Evolutionary conservation across 2,329 filamentous ascomycete species (phyloP), one percentile per base, ranked within the genome.

Genomic region (Aspergillus awamori): DNA sequence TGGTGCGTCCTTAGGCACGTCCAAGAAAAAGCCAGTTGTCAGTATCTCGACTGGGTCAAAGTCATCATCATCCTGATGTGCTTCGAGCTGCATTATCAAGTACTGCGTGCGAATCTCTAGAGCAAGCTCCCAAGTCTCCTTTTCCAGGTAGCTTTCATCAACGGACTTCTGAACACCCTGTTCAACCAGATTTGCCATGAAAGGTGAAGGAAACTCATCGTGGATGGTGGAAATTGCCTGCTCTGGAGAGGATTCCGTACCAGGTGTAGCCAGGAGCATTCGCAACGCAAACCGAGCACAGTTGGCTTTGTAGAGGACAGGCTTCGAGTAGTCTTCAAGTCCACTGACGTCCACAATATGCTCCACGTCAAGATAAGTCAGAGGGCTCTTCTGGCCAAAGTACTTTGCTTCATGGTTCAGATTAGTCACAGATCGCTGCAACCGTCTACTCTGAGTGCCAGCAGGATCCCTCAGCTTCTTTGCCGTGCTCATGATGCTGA

Each of bases 81-180:
- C 70, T 43, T 76, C 69, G 4, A 84, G 68, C 5, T 75, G 69
- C n/a, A 76, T 63, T 43, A 86, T 81, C n/a, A 81, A 74, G 10
- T 79, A 74, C 63, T 87, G 85, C 2, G 84, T 86, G 2, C 84
- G 80, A 22, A 87, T 76, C 6, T 84, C 81, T 6, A 87, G 69
- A 1, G 78, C 82, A 22, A 86, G 64, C 3, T 79, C 68, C 58
- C 85, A 82, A 0, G 82, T 84, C 17, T 47, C 78, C 65, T 55
- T 77, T 53, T 11, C 62, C 6, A 84, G 64, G 2, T 60, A 64
- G 64, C 80, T 84, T 5, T 76, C 71, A 5, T 79, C 82, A 38
- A 63, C 17, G 10, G 53, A 55, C 20, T 55, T 53, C 8, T 57
- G 28, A 6, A 59, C 48, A 13, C 48, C 57, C 4, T 53, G 66